A percentile compares a stretch with the other conserved stretches of the same genome.
Conservation (phyloP, 441 rosid genomes). For the Flueggea neowawraea region DNA sequence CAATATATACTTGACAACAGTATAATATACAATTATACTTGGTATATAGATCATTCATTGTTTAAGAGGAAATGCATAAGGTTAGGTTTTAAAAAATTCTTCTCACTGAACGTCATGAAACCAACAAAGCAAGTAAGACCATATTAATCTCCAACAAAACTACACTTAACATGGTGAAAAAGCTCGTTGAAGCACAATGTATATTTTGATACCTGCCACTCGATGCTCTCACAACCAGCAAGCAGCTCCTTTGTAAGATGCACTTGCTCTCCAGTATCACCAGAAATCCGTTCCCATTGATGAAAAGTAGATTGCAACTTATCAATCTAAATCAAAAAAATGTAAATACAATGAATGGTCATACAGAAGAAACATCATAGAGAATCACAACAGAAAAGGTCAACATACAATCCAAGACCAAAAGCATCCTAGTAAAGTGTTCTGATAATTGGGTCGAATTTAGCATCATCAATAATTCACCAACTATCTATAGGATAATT, state of each 20-base stretch:
- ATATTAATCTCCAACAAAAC: background rate
- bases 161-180: background rate
- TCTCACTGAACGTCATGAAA: no score
- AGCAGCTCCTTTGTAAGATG: slow-evolving; percentile 69
- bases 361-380: background rate
- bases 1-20: background rate
- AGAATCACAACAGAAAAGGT: background rate
- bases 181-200: background rate
- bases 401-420: no score
- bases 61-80: no score
- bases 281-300: slow-evolving; percentile 76
- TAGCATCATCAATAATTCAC: no score
- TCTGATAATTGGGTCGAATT: no score
- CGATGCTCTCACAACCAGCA: slow-evolving; percentile 81
- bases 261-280: slow-evolving; percentile 58
- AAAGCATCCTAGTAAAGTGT: no score
- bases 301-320: slow-evolving; percentile 83
- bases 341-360: background rate
- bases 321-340: slow-evolving; percentile 58
- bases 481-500: no score
- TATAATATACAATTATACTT: no score
- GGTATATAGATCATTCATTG: no score
- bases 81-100: no score
- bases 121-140: no score
- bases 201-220: slow-evolving; percentile 84